These are phyloP conservation scores for Angomonas deanei DNA, from an alignment of 208 protist species.

Conservation along the genomic window DNA sequence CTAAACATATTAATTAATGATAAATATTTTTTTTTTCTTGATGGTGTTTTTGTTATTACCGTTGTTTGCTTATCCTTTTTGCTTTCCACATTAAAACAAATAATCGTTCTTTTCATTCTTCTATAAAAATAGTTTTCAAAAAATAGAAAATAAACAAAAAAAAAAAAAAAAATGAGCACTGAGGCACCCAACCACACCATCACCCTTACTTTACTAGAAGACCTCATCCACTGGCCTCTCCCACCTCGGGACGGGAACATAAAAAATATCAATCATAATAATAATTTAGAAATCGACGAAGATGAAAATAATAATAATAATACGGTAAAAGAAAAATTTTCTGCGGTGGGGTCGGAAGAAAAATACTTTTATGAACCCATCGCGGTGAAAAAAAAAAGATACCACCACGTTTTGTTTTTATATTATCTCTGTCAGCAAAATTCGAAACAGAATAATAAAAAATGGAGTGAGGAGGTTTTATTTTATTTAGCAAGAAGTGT, in stretches of 20 bases:
- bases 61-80: conserved; percentile 3
- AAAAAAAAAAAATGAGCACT: conserved; percentile 1
- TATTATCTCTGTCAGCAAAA: too few species aligned
- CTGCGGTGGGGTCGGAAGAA: neutral
- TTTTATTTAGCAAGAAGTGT: conserved; percentile 70
- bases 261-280: conserved; percentile 2
- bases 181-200: conserved; percentile 3
- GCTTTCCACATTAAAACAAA: neutral
- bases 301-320: conserved; percentile 24
- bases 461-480: conserved; percentile 62
- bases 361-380: neutral
- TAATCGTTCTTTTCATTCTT: neutral
- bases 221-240: conserved; percentile 72
- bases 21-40: neutral
- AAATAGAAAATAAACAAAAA: neutral
- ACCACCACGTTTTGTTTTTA: neutral
- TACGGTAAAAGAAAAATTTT: neutral
- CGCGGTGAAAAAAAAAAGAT: conserved; percentile 10
- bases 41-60: conserved; percentile 1
- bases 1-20: neutral
- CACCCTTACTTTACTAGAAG: conserved; percentile 60
- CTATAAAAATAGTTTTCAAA: conserved; percentile 4
- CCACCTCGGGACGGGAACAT: conserved; percentile 20
- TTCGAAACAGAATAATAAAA: conserved; percentile 3
- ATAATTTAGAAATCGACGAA: conserved; percentile 40